A percentile compares a stretch with the other conserved stretches of the same genome.
These are phyloP conservation scores for Hypoxylon cercidicola DNA, from an alignment of 495 filamentous ascomycete genomes.

Conservation along the genomic window DNA sequence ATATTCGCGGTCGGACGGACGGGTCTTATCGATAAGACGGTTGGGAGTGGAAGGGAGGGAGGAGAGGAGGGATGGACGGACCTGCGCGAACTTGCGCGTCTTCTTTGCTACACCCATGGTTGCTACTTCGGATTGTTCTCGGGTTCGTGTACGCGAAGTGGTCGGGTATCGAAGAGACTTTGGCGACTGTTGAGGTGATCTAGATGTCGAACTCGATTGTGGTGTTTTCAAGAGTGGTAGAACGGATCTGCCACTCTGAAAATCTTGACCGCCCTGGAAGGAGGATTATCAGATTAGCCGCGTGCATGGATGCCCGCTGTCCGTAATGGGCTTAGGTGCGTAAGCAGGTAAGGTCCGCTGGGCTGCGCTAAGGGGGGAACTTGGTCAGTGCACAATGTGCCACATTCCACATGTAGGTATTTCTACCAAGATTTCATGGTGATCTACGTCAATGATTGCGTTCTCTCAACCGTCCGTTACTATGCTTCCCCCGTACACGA, in stretches of 20 bases:
- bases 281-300: slow-evolving; percentile 40
- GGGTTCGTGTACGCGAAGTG: not conserved
- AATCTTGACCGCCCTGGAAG: slow-evolving; percentile 43
- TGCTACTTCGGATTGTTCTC: slow-evolving; percentile 30
- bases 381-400: slow-evolving; percentile 24
- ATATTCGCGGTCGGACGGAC: not conserved
- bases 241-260: slow-evolving; percentile 33
- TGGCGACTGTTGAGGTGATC: not conserved
- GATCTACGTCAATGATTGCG: slow-evolving; percentile 12
- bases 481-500: too few species aligned
- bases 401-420: not conserved
- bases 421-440: too few species aligned
- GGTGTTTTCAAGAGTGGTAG: not conserved
- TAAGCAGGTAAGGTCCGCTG: too few species aligned
- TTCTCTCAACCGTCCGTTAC: not conserved
- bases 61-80: slow-evolving; percentile 1
- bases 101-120: slow-evolving; percentile 72
- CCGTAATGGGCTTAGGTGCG: not conserved
- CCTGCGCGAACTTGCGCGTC: slow-evolving; percentile 67
- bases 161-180: not conserved
- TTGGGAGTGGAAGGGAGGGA: not conserved
- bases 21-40: slow-evolving; percentile 38
- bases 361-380: not conserved
- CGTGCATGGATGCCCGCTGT: not conserved
- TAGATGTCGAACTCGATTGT: not conserved